Evolutionary conservation across 768 basidiomycete genomes (phyloP).

Genomic region (Xerocomellus amylosporus): DNA sequence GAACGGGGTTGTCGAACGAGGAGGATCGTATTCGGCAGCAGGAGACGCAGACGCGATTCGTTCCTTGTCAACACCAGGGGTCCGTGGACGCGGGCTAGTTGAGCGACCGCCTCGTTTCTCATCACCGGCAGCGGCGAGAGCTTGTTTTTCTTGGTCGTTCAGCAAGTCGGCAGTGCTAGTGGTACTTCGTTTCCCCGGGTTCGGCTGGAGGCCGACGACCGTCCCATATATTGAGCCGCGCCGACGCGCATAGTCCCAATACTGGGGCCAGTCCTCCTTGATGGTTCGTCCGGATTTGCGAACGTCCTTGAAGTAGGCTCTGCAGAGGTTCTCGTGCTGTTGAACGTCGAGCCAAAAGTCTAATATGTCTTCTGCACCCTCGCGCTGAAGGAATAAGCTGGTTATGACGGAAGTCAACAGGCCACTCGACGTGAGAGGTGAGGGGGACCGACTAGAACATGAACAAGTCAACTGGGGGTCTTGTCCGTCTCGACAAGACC

Average conservation of each 20-base stretch:
- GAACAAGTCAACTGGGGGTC: slow-evolving; percentile 96
- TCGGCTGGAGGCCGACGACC: slow-evolving; percentile 72
- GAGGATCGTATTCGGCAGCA: slow-evolving; percentile 45
- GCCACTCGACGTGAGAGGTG: neutral
- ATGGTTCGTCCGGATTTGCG: slow-evolving; percentile 91
- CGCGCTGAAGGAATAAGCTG: slow-evolving; percentile 93
- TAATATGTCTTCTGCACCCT: slow-evolving; percentile 92
- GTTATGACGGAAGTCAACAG: slow-evolving; percentile 6
- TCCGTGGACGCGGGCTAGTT: slow-evolving; percentile 55
- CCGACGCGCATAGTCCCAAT: slow-evolving; percentile 90
- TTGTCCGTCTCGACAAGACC: slow-evolving; percentile 85
- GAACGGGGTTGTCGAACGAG: slow-evolving; percentile 79
- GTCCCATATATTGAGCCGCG: slow-evolving; percentile 93
- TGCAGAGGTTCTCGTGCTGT: slow-evolving; percentile 97
- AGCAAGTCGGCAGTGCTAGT: slow-evolving; percentile 73
- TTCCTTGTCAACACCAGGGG: slow-evolving; percentile 34
- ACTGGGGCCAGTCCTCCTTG: slow-evolving; percentile 98
- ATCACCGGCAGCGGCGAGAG: slow-evolving; percentile 47
- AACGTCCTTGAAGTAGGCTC: slow-evolving; percentile 99
- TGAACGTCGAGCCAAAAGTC: slow-evolving; percentile 99
- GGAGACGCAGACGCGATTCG: slow-evolving; percentile 43
- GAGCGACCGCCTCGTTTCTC: slow-evolving; percentile 54
- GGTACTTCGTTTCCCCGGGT: slow-evolving; percentile 71
- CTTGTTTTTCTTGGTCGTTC: slow-evolving; percentile 67
- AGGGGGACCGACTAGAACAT: slow-evolving; percentile 87